A percentile compares a stretch with the other conserved stretches of the same genome.
Evolutionary conservation across 345 rosid genomes (phyloP).

Genomic region (Moricandia moricandioides): DNA sequence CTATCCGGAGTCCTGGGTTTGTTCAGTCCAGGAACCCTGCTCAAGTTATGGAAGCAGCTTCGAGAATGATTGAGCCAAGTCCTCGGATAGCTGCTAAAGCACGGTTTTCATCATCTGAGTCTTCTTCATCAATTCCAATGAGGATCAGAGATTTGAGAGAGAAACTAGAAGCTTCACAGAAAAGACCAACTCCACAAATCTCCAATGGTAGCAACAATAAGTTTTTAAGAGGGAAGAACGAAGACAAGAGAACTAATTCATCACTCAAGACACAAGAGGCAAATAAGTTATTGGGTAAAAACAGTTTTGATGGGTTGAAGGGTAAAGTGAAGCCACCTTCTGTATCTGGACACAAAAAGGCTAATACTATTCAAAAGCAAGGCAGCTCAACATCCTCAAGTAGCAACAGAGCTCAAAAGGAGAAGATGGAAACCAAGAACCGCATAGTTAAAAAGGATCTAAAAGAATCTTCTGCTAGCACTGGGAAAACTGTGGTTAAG

Average conservation of each 20-base stretch:
- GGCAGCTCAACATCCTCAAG: constrained; percentile 37
- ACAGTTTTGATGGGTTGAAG: constrained; percentile 36
- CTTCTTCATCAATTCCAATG: constrained; percentile 50
- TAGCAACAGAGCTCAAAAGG: constrained; percentile 26
- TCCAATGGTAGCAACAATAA: constrained; percentile 27
- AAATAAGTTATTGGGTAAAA: constrained; percentile 35
- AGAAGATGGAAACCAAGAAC: constrained; percentile 45
- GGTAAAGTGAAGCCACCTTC: constrained; percentile 47
- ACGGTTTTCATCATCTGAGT: constrained; percentile 38
- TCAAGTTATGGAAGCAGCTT: constrained; percentile 73
- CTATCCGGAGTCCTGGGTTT: constrained; percentile 58
- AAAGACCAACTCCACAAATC: constrained; percentile 40
- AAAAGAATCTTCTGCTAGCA: constrained; percentile 43
- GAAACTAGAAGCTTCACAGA: constrained; percentile 65
- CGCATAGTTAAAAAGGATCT: constrained; percentile 19
- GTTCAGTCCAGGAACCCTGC: constrained; percentile 49
- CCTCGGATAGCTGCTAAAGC: constrained; percentile 41
- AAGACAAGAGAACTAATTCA: constrained; percentile 14
- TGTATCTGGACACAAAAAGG: constrained; percentile 43
- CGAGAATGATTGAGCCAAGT: constrained; percentile 72
- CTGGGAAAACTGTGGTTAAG: constrained; percentile 44
- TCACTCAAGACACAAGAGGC: constrained; percentile 7
- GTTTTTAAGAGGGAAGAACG: constrained; percentile 13
- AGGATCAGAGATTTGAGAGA: constrained; percentile 70
- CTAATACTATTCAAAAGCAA: constrained; percentile 42